Evolutionary conservation across 2,329 filamentous ascomycete species (phyloP).

Genomic region (Endothia cerciana): DNA sequence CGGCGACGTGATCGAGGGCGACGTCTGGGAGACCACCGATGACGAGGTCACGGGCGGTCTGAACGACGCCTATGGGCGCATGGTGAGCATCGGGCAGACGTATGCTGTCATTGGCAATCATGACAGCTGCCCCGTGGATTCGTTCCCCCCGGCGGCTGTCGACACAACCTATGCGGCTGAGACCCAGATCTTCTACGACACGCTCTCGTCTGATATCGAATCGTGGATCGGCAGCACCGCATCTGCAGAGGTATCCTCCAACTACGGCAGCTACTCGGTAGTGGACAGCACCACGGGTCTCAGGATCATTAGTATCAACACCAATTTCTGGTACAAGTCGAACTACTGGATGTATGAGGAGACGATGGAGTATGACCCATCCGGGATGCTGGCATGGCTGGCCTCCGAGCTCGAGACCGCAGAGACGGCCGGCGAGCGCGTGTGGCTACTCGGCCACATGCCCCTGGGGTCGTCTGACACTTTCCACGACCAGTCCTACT

Average conservation of each 20-base stretch:
- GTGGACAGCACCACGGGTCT: slow-evolving; percentile 47
- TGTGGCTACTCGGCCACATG: slow-evolving; percentile 63
- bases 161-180: slow-evolving; percentile 38
- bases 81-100: slow-evolving; percentile 43
- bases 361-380: slow-evolving; percentile 54
- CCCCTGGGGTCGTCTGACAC: slow-evolving; percentile 54
- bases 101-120: slow-evolving; percentile 62
- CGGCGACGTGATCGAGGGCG: slow-evolving; percentile 61
- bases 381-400: slow-evolving; percentile 57
- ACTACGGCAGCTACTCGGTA: slow-evolving; percentile 55
- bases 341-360: slow-evolving; percentile 61
- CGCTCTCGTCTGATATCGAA: slow-evolving; percentile 51
- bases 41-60: slow-evolving; percentile 40
- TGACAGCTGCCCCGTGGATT: slow-evolving; percentile 57
- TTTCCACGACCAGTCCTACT: slow-evolving; percentile 52
- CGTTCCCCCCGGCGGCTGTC: slow-evolving; percentile 48
- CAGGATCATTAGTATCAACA: slow-evolving; percentile 62
- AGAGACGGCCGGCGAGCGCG: slow-evolving; percentile 54
- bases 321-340: slow-evolving; percentile 61
- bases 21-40: slow-evolving; percentile 49
- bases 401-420: slow-evolving; percentile 56
- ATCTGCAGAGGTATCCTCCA: slow-evolving; percentile 40
- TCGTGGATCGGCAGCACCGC: slow-evolving; percentile 48
- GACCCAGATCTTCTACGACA: slow-evolving; percentile 57
- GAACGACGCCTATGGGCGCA: slow-evolving; percentile 50